phyloP scores from a whole-genome alignment of 495 filamentous ascomycete species.

The Hypoxylon rickii region DNA sequence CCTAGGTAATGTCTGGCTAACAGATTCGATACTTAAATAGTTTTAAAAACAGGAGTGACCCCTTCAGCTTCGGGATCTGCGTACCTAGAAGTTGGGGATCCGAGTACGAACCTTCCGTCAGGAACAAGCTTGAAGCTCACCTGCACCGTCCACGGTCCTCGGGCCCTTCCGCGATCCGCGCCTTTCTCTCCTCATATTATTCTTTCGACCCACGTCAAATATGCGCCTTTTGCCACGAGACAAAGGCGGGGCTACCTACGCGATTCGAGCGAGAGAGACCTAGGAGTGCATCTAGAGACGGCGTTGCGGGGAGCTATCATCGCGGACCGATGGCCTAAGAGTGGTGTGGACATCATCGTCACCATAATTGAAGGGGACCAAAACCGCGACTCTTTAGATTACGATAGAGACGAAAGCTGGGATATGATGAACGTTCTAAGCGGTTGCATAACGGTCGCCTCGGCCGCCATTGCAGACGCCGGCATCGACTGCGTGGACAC shows the following conservation, averaged over 20 bases:
- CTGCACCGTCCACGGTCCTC: constrained; percentile 90
- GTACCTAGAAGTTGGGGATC: constrained; percentile 82
- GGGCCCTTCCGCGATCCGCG: constrained; percentile 84
- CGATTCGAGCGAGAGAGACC: constrained; percentile 83
- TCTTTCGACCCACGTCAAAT: constrained; percentile 90
- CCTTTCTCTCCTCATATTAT: constrained; percentile 89
- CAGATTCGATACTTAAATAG: constrained; percentile 58
- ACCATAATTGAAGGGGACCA: constrained; percentile 90
- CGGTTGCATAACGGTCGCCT: constrained; percentile 90
- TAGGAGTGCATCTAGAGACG: constrained; percentile 87
- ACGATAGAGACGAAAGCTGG: constrained; percentile 67
- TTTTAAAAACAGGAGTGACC: constrained; percentile 87
- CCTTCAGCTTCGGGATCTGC: constrained; percentile 94
- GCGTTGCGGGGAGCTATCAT: constrained; percentile 88
- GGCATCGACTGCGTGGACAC: constrained; percentile 95
- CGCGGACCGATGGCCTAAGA: constrained; percentile 94
- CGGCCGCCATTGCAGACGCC: constrained; percentile 93
- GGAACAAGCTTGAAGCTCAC: constrained; percentile 79
- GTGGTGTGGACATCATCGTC: constrained; percentile 87
- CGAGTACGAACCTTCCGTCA: constrained; percentile 53
- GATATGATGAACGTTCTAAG: constrained; percentile 82
- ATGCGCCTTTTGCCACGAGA: constrained; percentile 87
- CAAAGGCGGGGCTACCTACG: constrained; percentile 84
- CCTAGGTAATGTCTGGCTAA: too few relatives aligned
- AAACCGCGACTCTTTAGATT: constrained; percentile 48